These are phyloP conservation scores for Dacryopinax spathularia DNA, from an alignment of 768 basidiomycete species.

Conservation along the genomic window DNA sequence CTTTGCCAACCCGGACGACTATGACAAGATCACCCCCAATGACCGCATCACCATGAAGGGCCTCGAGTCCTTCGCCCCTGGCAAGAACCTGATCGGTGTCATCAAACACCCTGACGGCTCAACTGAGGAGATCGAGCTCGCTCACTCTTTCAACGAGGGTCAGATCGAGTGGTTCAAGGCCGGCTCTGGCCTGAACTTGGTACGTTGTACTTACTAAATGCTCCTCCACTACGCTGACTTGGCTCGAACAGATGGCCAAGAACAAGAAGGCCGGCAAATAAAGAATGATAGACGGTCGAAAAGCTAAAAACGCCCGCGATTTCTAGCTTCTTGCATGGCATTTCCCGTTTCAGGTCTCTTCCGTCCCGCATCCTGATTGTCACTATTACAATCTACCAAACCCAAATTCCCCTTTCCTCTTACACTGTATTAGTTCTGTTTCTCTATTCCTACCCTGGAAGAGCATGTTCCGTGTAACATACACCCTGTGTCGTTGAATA, in stretches of 20 bases:
- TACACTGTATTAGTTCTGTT: not conserved
- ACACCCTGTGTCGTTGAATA: conserved; percentile 3
- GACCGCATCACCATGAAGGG: conserved; percentile 75
- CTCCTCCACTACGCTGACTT: not conserved
- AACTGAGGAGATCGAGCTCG: conserved; percentile 52
- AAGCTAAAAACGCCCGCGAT: not conserved
- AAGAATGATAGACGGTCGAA: not conserved
- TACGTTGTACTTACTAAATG: not conserved
- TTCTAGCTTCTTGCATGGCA: not conserved
- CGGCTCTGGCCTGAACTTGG: conserved; percentile 75
- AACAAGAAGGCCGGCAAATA: not conserved
- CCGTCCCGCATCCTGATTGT: not conserved
- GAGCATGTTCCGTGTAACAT: conserved; percentile 1
- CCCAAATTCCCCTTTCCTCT: not conserved
- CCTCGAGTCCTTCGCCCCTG: conserved; percentile 47
- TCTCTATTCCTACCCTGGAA: not conserved
- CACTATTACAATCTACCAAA: not conserved
- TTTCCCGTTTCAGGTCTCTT: not conserved
- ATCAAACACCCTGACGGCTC: conserved; percentile 46
- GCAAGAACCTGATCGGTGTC: conserved; percentile 55
- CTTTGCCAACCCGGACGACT: conserved; percentile 77
- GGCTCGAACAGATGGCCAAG: not conserved
- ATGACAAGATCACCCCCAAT: conserved; percentile 64
- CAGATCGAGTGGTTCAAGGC: conserved; percentile 81
- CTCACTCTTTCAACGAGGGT: conserved; percentile 74